These are phyloP conservation scores for Aspergillus nidulans DNA, from an alignment of 495 filamentous ascomycete genomes.

Conservation along the genomic window DNA sequence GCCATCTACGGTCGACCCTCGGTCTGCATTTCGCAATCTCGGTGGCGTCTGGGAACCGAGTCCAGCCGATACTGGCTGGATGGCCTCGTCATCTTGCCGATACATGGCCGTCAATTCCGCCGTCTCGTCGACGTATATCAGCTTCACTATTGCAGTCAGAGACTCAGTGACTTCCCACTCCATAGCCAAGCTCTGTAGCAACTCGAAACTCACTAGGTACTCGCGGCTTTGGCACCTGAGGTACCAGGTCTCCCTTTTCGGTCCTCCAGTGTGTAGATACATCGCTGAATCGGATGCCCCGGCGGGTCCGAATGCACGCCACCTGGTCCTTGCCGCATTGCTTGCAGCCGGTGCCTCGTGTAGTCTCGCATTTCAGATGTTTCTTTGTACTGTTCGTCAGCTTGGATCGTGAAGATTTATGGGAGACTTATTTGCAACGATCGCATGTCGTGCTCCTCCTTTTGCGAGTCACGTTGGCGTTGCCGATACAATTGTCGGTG, in stretches of 20 bases:
- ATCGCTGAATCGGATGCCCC: neutral
- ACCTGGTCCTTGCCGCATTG: neutral
- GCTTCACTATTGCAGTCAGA: neutral
- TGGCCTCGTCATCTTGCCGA: neutral
- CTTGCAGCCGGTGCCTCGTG: neutral
- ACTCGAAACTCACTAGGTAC: neutral
- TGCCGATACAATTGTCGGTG: constrained; percentile 39
- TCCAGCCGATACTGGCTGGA: no score
- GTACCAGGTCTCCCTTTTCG: neutral
- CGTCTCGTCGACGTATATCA: constrained; percentile 15
- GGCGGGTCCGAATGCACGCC: neutral
- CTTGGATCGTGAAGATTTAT: neutral
- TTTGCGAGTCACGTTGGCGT: neutral
- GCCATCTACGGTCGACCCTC: no score
- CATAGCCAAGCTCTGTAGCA: neutral
- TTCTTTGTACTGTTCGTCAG: neutral
- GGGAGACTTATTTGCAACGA: constrained; percentile 3
- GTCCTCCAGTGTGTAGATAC: neutral
- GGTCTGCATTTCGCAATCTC: no score
- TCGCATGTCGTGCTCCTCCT: neutral
- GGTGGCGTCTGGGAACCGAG: no score
- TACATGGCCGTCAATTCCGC: constrained; percentile 5
- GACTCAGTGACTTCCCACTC: neutral
- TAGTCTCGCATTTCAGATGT: neutral
- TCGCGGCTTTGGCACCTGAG: neutral